Percentiles rank a stretch among this genome's conserved stretches.
phyloP scores from a whole-genome alignment of 2,329 filamentous ascomycete genomes.

The Pseudogymnoascus sp. region DNA sequence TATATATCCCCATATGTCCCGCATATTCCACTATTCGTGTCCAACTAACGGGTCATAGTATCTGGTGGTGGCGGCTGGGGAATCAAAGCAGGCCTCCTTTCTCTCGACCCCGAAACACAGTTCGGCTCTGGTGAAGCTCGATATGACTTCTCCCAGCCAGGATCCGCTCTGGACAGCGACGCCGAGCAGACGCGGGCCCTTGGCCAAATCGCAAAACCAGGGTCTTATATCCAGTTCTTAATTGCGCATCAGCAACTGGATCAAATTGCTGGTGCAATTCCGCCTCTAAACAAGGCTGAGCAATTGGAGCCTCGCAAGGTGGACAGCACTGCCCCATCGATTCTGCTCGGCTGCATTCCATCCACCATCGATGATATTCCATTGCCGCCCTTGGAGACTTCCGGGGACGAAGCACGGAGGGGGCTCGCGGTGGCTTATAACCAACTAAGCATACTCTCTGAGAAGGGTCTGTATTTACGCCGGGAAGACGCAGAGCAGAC shows the following conservation, averaged over 20 bases:
- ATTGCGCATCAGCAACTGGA: constrained; percentile 31
- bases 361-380: constrained; percentile 27
- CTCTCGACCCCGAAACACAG: constrained; percentile 63
- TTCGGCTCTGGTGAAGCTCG: constrained; percentile 47
- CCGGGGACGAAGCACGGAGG: not conserved
- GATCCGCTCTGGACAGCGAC: constrained; percentile 12
- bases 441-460: constrained; percentile 17
- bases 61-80: constrained; percentile 85
- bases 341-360: constrained; percentile 24
- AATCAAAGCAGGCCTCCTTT: constrained; percentile 68
- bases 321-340: constrained; percentile 22
- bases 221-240: constrained; percentile 63
- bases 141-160: constrained; percentile 34
- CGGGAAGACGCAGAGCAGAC: not conserved
- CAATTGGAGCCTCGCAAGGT: not conserved
- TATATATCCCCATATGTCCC: constrained; percentile 3
- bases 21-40: not conserved
- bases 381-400: not conserved
- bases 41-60: constrained; percentile 38
- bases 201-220: constrained; percentile 53
- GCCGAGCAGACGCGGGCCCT: constrained; percentile 33
- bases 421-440: constrained; percentile 5
- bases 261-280: constrained; percentile 17
- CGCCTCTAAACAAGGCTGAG: not conserved
- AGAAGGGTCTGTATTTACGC: constrained; percentile 6